Conservation (phyloP, 2,329 filamentous ascomycete genomes). For the Pestalotiopsis sp. region DNA sequence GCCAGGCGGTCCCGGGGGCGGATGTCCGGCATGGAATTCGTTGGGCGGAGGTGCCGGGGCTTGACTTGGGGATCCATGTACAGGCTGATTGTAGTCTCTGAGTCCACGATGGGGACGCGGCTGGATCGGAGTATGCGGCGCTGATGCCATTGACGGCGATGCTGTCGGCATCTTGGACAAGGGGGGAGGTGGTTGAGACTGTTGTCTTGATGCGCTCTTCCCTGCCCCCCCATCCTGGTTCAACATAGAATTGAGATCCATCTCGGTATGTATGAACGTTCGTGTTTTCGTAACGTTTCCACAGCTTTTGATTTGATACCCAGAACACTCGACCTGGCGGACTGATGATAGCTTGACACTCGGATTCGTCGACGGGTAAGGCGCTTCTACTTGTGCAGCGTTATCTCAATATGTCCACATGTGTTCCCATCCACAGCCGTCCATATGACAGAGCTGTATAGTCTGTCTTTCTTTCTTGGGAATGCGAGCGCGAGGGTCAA, state of each 20-base stretch:
- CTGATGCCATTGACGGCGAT: conserved; percentile 26
- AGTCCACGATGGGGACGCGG: conserved; percentile 46
- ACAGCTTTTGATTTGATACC: not conserved
- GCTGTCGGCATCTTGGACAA: conserved; percentile 24
- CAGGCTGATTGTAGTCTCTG: conserved; percentile 51
- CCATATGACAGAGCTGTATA: not conserved
- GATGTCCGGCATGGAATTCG: conserved; percentile 43
- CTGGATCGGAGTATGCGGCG: conserved; percentile 41
- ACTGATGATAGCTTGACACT: not conserved
- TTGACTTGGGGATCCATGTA: conserved; percentile 45
- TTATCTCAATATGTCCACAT: not conserved
- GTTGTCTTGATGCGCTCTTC: conserved; percentile 28
- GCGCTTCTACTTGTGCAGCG: not conserved
- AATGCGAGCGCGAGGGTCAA: not conserved
- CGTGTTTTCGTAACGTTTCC: not conserved
- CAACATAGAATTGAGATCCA: conserved; percentile 59
- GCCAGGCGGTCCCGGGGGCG: conserved; percentile 22
- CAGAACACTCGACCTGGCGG: not conserved
- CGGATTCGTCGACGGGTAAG: not conserved
- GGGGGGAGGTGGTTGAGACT: conserved; percentile 26
- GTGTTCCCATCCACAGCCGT: not conserved
- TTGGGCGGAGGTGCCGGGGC: conserved; percentile 39
- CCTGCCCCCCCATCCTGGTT: conserved; percentile 49
- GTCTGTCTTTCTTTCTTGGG: not conserved
- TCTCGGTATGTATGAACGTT: conserved; percentile 21